Evolutionary conservation across 208 protist genomes (phyloP).

Genomic region (Acanthamoeba divionensis): DNA sequence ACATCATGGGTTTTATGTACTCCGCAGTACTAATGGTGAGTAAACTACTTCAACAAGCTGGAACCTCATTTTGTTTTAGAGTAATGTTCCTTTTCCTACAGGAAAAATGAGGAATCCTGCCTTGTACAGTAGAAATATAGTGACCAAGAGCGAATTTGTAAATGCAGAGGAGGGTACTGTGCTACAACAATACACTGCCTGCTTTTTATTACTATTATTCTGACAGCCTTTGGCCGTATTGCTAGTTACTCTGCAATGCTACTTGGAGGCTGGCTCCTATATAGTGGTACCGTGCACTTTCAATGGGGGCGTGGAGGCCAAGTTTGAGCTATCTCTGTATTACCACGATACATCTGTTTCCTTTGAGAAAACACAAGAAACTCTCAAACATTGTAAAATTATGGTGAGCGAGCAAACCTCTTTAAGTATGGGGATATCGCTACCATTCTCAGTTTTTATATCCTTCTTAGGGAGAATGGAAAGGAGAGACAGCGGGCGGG

Average conservation of each 20-base stretch:
- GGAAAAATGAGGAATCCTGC: not conserved
- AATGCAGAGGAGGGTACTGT: not conserved
- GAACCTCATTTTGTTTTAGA: not conserved
- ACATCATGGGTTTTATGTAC: slow-evolving; percentile 38
- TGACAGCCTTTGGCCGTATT: not conserved
- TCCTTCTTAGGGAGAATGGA: slow-evolving; percentile 32
- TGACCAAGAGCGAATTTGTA: slow-evolving; percentile 17
- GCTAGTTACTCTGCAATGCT: not conserved
- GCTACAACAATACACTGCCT: not conserved
- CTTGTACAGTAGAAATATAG: not conserved
- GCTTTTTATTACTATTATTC: not conserved
- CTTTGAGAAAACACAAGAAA: not conserved
- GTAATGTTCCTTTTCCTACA: not conserved
- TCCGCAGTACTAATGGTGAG: slow-evolving; percentile 23
- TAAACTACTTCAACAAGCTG: not conserved
- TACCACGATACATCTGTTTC: not conserved
- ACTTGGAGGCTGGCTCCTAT: slow-evolving; percentile 2
- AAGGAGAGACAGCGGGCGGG: not conserved
- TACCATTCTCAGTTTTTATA: no score
- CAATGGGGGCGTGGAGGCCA: not conserved
- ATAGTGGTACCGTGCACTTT: slow-evolving; percentile 48
- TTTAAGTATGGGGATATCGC: no score
- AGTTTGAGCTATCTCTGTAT: not conserved
- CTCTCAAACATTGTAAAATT: not conserved
- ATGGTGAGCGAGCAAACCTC: not conserved